These are phyloP conservation scores for Vigna trinervia DNA, from an alignment of 306 rosid species.

Conservation along the genomic window DNA sequence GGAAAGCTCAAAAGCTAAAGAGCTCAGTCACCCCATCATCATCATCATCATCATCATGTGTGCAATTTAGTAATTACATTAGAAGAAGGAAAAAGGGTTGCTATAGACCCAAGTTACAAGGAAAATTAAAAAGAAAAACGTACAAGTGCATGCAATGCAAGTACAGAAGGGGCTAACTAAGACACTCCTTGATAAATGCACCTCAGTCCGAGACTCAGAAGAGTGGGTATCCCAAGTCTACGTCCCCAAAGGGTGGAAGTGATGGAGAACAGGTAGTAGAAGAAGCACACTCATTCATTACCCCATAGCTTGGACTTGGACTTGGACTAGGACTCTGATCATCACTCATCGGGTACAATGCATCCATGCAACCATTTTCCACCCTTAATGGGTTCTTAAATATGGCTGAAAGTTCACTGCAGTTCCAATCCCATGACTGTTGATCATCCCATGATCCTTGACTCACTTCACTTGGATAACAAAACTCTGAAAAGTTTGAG, in stretches of 20 bases:
- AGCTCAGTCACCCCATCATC: constrained; percentile 18
- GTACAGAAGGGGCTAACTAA: constrained; percentile 31
- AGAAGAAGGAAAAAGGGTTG: constrained; percentile 41
- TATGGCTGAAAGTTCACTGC: constrained; percentile 73
- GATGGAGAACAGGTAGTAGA: constrained; percentile 63
- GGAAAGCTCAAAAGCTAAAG: constrained; percentile 6
- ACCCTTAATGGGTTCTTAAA: constrained; percentile 50
- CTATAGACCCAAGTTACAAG: constrained; percentile 51
- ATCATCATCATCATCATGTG: constrained; percentile 22
- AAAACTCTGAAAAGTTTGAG: constrained; percentile 49
- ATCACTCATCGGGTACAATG: constrained; percentile 54
- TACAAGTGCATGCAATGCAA: constrained; percentile 53
- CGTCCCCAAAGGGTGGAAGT: constrained; percentile 71
- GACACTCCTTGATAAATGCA: constrained; percentile 39
- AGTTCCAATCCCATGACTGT: constrained; percentile 59
- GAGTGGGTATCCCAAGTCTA: constrained; percentile 74
- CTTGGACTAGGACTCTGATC: constrained; percentile 42
- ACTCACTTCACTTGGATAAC: constrained; percentile 58
- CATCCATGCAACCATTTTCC: constrained; percentile 69
- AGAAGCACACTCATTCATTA: constrained; percentile 53
- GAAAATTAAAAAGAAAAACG: constrained; percentile 8
- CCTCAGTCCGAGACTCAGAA: constrained; percentile 44
- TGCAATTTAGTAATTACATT: constrained; percentile 51
- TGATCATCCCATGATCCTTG: constrained; percentile 62
- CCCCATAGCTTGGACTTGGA: constrained; percentile 52